Percentiles rank a stretch among this genome's conserved stretches.
These are phyloP conservation scores for Casaregolazyma suthepensis DNA, from an alignment of 1,139 yeast genomes.

Conservation along the genomic window DNA sequence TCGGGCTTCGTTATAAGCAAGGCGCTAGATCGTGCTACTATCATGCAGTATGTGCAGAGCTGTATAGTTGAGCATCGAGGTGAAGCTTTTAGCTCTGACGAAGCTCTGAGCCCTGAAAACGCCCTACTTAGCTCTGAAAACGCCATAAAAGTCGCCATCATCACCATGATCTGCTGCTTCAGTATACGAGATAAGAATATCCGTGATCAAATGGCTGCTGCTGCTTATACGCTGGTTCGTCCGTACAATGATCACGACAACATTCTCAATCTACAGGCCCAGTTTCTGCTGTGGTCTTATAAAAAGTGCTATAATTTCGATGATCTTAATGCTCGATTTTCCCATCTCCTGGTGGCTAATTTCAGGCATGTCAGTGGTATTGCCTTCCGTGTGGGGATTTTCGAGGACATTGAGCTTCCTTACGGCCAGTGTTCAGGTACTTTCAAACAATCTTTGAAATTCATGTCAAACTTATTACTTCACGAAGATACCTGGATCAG, in stretches of 20 bases:
- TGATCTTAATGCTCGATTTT: not conserved
- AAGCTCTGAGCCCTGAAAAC: too few relatives aligned
- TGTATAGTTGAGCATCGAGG: not conserved
- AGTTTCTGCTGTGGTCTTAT: not conserved
- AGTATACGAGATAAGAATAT: not conserved
- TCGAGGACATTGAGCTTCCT: not conserved
- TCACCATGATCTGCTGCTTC: not conserved
- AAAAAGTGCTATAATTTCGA: not conserved
- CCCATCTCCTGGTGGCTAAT: not conserved
- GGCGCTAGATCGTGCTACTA: not conserved
- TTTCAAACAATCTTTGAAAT: not conserved
- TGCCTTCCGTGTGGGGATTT: not conserved
- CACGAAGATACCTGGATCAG: constrained; percentile 2
- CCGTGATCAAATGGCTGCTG: not conserved
- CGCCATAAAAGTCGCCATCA: not conserved
- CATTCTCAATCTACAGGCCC: not conserved
- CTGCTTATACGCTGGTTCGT: not conserved
- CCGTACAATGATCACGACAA: not conserved
- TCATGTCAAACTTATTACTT: not conserved
- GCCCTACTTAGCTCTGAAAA: not conserved
- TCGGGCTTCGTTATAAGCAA: not conserved
- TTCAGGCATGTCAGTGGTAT: not conserved
- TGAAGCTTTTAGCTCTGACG: too few relatives aligned
- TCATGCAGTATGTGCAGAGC: not conserved
- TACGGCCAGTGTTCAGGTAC: not conserved